Percentiles rank a stretch among this genome's conserved stretches.
Conservation (phyloP, 2,329 filamentous ascomycete species). For the Exutisphaerella laricina region DNA sequence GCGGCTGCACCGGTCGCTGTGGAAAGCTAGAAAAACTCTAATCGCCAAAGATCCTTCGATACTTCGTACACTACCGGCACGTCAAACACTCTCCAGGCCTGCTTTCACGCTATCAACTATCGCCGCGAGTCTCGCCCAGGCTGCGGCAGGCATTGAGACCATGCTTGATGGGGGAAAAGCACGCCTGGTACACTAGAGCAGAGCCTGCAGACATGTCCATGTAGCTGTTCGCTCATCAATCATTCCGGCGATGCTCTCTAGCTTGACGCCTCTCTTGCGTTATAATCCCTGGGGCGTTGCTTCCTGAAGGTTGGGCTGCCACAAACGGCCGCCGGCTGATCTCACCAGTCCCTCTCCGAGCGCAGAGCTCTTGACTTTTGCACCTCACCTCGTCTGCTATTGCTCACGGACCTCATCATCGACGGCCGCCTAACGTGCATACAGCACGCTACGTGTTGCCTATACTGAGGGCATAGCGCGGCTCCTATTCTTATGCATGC, state of each 20-base stretch:
- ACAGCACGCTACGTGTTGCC: neutral
- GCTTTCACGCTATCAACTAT: slow-evolving; percentile 3
- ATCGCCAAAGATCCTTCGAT: neutral
- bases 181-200: slow-evolving; percentile 6
- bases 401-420: neutral
- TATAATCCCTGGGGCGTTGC: slow-evolving; percentile 18
- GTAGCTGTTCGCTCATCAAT: slow-evolving; percentile 9
- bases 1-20: neutral
- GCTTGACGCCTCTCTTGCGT: slow-evolving; percentile 24
- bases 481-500: slow-evolving; percentile 2
- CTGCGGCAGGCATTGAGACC: neutral
- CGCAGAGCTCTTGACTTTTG: neutral
- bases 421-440: neutral
- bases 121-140: neutral
- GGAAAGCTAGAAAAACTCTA: slow-evolving; percentile 5
- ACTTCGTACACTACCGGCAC: neutral
- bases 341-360: neutral
- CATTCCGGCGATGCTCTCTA: slow-evolving; percentile 9
- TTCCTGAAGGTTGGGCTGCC: slow-evolving; percentile 19
- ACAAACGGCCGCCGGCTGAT: slow-evolving; percentile 20
- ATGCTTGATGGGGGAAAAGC: too few species aligned
- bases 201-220: neutral
- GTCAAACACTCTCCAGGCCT: slow-evolving; percentile 1
- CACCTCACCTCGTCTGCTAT: slow-evolving; percentile 4
- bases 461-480: neutral